A percentile compares a stretch with the other conserved stretches of the same genome.
Evolutionary conservation across 345 rosid species (phyloP).

Genomic region (Corchorus olitorius): DNA sequence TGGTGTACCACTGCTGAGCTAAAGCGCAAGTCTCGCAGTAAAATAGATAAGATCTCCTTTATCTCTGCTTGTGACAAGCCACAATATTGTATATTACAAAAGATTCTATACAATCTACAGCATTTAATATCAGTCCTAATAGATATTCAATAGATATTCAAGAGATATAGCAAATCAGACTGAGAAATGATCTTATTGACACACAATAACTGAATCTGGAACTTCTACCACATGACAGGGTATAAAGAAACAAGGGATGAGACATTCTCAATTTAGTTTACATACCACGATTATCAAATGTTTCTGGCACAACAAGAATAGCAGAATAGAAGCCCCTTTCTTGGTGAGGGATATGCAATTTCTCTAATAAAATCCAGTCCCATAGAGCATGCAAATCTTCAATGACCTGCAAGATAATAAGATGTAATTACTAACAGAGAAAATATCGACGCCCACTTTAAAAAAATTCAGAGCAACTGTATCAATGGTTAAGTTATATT

Average conservation of each 20-base stretch:
- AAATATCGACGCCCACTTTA: background rate
- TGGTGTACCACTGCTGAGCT: slow-evolving; percentile 93
- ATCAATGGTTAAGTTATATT: slow-evolving; percentile 2
- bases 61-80: slow-evolving; percentile 60
- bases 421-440: background rate
- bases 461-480: background rate
- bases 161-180: background rate
- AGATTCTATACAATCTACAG: slow-evolving; percentile 1
- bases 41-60: slow-evolving; percentile 76
- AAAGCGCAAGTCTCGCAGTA: slow-evolving; percentile 72
- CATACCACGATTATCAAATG: slow-evolving; percentile 86
- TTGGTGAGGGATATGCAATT: slow-evolving; percentile 58
- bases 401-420: slow-evolving; percentile 54
- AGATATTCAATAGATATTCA: background rate
- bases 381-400: slow-evolving; percentile 83
- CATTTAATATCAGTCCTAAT: slow-evolving; percentile 1
- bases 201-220: slow-evolving; percentile 1
- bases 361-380: slow-evolving; percentile 86
- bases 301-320: slow-evolving; percentile 80
- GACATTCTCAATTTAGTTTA: background rate
- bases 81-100: slow-evolving; percentile 20
- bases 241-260: slow-evolving; percentile 10
- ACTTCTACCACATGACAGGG: background rate
- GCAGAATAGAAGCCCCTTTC: slow-evolving; percentile 78
- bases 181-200: background rate